A percentile compares a stretch with the other conserved stretches of the same genome.
These are phyloP conservation scores for Tetrapyrgos nigripes DNA, from an alignment of 1,284 basidiomycete genomes.

Conservation along the genomic window DNA sequence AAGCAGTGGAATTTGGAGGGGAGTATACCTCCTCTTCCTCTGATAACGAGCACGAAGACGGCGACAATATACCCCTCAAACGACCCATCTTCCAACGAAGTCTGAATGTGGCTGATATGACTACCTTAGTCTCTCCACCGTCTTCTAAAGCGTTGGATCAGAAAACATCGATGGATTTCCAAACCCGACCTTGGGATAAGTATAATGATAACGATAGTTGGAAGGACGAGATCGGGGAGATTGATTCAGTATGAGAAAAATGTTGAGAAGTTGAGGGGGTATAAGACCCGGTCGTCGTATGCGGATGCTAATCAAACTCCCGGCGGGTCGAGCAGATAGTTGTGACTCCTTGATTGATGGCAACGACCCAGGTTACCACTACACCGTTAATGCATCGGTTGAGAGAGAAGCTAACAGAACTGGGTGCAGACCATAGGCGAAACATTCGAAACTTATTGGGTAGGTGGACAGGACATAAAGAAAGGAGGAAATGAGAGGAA, in stretches of 20 bases:
- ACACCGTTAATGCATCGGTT: constrained; percentile 16
- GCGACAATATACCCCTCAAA: background rate
- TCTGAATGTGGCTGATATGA: background rate
- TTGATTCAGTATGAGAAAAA: constrained; percentile 32
- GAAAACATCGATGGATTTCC: constrained; percentile 9
- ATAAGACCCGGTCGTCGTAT: background rate
- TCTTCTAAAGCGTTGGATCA: constrained; percentile 21
- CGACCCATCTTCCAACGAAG: background rate
- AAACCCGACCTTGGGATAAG: too few species aligned
- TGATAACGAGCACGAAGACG: background rate
- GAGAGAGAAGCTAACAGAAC: too few species aligned
- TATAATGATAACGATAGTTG: too few species aligned
- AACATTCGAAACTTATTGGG: too few species aligned
- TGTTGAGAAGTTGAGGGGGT: constrained; percentile 7
- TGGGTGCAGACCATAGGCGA: too few species aligned
- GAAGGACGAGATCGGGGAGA: constrained; percentile 15
- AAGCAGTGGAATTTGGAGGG: too few species aligned
- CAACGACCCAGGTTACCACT: constrained; percentile 21
- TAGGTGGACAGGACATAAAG: too few species aligned
- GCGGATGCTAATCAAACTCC: too few species aligned
- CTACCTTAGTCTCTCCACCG: constrained; percentile 17
- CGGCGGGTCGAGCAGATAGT: too few species aligned
- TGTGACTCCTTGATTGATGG: too few species aligned
- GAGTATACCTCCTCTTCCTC: too few species aligned
- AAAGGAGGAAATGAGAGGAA: too few species aligned